Percentiles rank a stretch among this genome's conserved stretches.
Evolutionary conservation across 1,139 yeast genomes (phyloP).

Genomic region (Yamadazyma siamensis): DNA sequence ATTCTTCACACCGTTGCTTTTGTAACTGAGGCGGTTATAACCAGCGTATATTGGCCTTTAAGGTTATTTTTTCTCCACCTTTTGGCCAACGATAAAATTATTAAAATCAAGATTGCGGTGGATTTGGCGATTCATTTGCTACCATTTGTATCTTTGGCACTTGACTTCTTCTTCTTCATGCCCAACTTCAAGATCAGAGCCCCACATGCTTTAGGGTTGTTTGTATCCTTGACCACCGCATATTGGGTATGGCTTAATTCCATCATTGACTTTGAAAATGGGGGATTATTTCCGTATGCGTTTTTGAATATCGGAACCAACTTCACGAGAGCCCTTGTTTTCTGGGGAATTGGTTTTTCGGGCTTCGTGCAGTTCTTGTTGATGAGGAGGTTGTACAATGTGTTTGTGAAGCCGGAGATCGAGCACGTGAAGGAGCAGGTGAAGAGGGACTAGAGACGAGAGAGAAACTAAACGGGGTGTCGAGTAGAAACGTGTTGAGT

Average conservation of each 20-base stretch:
- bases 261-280: constrained; percentile 42
- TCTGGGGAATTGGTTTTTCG: constrained; percentile 43
- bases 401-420: constrained; percentile 4
- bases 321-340: constrained; percentile 44
- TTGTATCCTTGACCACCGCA: constrained; percentile 35
- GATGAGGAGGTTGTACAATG: constrained; percentile 18
- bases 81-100: constrained; percentile 29
- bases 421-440: constrained; percentile 1
- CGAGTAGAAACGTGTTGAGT: not conserved
- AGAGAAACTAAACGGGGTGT: not conserved
- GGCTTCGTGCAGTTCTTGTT: constrained; percentile 39
- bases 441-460: not conserved
- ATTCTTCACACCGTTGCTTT: constrained; percentile 49
- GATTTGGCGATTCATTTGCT: constrained; percentile 59
- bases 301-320: constrained; percentile 53
- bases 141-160: constrained; percentile 49
- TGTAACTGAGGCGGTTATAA: constrained; percentile 57
- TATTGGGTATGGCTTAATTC: constrained; percentile 54
- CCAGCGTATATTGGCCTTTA: constrained; percentile 65
- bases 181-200: constrained; percentile 41
- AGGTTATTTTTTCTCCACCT: constrained; percentile 47
- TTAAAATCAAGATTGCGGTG: constrained; percentile 40
- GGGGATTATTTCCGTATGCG: constrained; percentile 63
- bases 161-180: constrained; percentile 57
- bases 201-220: constrained; percentile 37